These are phyloP conservation scores for Saccharomyces mikatae DNA, from an alignment of 805 yeast species.

Conservation along the genomic window DNA sequence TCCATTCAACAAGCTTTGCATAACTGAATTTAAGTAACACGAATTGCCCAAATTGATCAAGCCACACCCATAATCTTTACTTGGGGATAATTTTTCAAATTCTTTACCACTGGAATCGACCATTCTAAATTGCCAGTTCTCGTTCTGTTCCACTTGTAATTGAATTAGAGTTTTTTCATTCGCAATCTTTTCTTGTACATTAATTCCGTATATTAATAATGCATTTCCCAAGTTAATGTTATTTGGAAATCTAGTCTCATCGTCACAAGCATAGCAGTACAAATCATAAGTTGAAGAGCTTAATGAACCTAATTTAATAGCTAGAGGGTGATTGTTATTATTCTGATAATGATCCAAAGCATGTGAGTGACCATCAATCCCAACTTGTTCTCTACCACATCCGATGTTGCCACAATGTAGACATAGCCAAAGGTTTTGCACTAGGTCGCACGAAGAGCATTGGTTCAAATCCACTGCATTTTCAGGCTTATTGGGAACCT, in stretches of 20 bases:
- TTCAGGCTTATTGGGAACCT: conserved; percentile 17
- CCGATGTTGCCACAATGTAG: conserved; percentile 84
- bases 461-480: conserved; percentile 29
- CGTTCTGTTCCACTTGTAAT: conserved; percentile 83
- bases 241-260: conserved; percentile 72
- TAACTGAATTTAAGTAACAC: conserved; percentile 76
- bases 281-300: conserved; percentile 68
- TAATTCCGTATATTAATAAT: conserved; percentile 58
- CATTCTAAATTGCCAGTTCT: conserved; percentile 88
- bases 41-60: conserved; percentile 86
- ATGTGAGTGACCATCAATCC: conserved; percentile 90
- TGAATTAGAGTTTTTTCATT: conserved; percentile 87
- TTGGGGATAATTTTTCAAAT: conserved; percentile 41
- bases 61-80: conserved; percentile 58
- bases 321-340: conserved; percentile 58
- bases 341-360: conserved; percentile 64
- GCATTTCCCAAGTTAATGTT: conserved; percentile 31
- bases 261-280: conserved; percentile 83
- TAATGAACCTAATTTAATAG: conserved; percentile 85
- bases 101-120: conserved; percentile 61
- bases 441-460: conserved; percentile 55
- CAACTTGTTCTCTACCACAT: conserved; percentile 92
- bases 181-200: conserved; percentile 44
- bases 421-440: conserved; percentile 87
- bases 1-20: conserved; percentile 57